Conservation (phyloP, 1,139 yeast species). For the Meyerozyma smithsonii region DNA sequence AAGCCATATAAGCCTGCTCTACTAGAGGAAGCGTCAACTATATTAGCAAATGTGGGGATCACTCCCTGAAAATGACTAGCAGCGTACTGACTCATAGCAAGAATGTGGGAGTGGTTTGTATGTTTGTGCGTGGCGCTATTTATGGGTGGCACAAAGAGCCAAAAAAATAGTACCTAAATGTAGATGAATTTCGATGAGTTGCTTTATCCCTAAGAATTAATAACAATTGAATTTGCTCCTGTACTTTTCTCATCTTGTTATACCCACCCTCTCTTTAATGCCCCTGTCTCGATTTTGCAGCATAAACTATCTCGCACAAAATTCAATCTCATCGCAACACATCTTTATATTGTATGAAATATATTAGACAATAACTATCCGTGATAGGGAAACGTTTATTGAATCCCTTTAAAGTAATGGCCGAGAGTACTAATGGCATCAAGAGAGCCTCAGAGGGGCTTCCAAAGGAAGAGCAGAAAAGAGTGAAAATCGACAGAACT, state of each 20-base stretch:
- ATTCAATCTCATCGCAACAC: constrained; percentile 1
- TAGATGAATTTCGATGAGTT: too few relatives aligned
- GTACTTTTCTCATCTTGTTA: too few relatives aligned
- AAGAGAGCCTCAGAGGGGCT: not conserved
- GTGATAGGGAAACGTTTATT: not conserved
- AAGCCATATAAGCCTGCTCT: not conserved
- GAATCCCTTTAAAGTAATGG: constrained; percentile 1
- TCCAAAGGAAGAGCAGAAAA: constrained; percentile 10
- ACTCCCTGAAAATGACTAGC: constrained; percentile 1
- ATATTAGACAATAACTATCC: constrained; percentile 1
- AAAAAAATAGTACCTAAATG: too few relatives aligned
- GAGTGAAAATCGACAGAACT: constrained; percentile 9
- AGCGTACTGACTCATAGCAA: constrained; percentile 1
- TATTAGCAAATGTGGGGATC: constrained; percentile 1
- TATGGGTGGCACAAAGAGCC: too few relatives aligned
- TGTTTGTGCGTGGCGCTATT: too few relatives aligned
- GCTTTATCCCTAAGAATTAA: too few relatives aligned
- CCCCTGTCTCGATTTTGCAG: not conserved
- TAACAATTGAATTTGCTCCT: too few relatives aligned
- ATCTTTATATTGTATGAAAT: not conserved
- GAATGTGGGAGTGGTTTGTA: too few relatives aligned
- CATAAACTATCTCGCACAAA: not conserved
- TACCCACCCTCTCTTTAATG: too few relatives aligned
- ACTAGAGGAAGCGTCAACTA: not conserved
- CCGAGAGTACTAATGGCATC: not conserved